These are phyloP conservation scores for Botryotinia convoluta DNA, from an alignment of 2,329 filamentous ascomycete genomes.

Conservation along the genomic window DNA sequence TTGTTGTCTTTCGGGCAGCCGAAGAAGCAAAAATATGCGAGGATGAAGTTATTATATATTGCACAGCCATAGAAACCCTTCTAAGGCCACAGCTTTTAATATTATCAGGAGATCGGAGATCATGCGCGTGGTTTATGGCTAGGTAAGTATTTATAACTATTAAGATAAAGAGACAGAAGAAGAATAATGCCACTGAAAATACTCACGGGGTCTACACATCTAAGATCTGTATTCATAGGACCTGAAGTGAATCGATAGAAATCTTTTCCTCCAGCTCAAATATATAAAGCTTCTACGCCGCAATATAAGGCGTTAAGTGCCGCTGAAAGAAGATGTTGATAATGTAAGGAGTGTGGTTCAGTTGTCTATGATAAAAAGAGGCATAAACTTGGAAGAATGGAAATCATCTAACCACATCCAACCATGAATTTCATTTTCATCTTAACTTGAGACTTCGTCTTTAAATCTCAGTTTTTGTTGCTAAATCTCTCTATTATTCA, in stretches of 20 bases:
- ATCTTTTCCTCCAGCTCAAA: neutral
- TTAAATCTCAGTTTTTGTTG: rapidly evolving
- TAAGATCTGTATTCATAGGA: no score
- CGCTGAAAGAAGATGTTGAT: no score
- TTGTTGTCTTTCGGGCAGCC: neutral
- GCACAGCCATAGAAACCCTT: neutral
- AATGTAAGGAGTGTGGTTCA: no score
- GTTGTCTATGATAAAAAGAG: neutral
- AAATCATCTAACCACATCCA: no score
- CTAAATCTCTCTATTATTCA: neutral
- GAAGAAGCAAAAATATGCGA: neutral
- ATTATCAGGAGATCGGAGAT: neutral
- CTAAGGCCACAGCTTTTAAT: neutral
- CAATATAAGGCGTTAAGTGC: neutral
- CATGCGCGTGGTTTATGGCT: rapidly evolving
- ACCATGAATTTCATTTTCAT: neutral
- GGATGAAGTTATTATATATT: neutral
- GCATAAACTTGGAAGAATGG: neutral
- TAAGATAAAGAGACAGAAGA: neutral
- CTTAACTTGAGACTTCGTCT: neutral
- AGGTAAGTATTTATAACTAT: neutral
- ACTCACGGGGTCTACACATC: neutral
- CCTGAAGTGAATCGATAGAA: neutral
- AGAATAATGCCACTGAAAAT: neutral
- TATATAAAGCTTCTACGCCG: neutral